Percentiles rank a stretch among this genome's conserved stretches.
Evolutionary conservation across 257 asterid genomes (phyloP).

Genomic region (Salvia rosmarinus): DNA sequence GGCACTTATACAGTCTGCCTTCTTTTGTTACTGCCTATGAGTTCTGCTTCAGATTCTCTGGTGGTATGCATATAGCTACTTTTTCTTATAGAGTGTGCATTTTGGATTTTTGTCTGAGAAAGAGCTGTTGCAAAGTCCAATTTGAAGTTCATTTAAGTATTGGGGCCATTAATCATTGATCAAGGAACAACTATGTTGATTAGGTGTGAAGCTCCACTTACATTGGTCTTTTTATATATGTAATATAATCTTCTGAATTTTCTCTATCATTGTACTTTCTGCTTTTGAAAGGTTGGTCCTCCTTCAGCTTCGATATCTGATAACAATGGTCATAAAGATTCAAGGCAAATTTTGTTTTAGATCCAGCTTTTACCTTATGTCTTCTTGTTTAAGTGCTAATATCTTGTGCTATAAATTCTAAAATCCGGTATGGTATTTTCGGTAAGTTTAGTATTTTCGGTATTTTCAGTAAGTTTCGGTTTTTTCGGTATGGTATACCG

Average conservation of each 20-base stretch:
- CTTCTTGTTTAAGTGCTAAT: conserved; percentile 2
- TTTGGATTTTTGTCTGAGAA: no score
- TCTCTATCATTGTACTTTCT: background rate
- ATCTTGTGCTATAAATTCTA: conserved; percentile 25
- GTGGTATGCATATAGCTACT: conserved; percentile 12
- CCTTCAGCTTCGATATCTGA: conserved; percentile 50
- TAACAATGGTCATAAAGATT: conserved; percentile 60
- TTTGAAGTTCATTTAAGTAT: background rate
- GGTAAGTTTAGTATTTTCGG: no score
- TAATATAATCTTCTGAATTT: background rate
- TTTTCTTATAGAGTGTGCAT: conserved; percentile 7
- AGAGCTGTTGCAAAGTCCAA: no score
- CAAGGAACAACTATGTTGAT: background rate
- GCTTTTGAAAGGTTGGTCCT: conserved; percentile 45
- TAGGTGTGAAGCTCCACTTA: conserved; percentile 12
- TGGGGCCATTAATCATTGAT: background rate
- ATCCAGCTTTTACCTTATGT: background rate
- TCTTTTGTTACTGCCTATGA: background rate
- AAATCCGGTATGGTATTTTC: no score
- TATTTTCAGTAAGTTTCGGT: no score
- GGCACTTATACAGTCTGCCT: background rate
- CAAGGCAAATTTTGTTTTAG: conserved; percentile 47
- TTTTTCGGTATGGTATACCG: no score
- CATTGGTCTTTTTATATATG: conserved; percentile 9
- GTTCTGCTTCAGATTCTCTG: background rate